Percentiles rank a stretch among this genome's conserved stretches.
phyloP scores from a whole-genome alignment of 495 filamentous ascomycete genomes.

The Chaetomium cochliodes region DNA sequence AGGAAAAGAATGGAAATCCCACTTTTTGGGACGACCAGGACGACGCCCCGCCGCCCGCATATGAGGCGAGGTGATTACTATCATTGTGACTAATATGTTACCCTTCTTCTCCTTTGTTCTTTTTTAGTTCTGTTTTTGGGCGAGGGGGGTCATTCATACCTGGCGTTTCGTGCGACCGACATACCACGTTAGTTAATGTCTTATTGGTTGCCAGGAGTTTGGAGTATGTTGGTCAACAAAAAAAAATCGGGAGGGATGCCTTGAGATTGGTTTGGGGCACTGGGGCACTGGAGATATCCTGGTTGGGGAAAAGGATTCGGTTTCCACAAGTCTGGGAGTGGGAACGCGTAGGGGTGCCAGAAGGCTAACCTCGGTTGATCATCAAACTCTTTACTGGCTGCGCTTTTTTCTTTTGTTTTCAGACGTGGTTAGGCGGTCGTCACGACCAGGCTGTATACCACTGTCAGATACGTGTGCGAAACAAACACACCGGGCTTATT shows the following conservation, averaged over 20 bases:
- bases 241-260: slow-evolving; percentile 12
- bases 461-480: slow-evolving; percentile 18
- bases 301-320: slow-evolving; percentile 8
- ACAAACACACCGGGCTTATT: neutral
- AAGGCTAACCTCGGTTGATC: slow-evolving; percentile 2
- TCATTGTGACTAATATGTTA: slow-evolving; percentile 4
- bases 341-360: neutral
- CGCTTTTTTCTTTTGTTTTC: neutral
- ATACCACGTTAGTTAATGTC: slow-evolving; percentile 25
- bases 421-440: neutral
- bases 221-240: slow-evolving; percentile 21
- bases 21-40: slow-evolving; percentile 50
- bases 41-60: slow-evolving; percentile 63
- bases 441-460: slow-evolving; percentile 13
- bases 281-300: slow-evolving; percentile 4
- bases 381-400: slow-evolving; percentile 2
- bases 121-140: slow-evolving; percentile 14
- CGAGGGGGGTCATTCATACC: neutral
- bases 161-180: slow-evolving; percentile 26
- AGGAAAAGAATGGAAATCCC: slow-evolving; percentile 55
- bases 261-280: slow-evolving; percentile 2
- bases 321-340: neutral
- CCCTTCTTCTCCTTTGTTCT: slow-evolving; percentile 13
- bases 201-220: slow-evolving; percentile 25
- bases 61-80: slow-evolving; percentile 44